Conservation (phyloP, 2,329 filamentous ascomycete genomes). For the Stemphylium vesicarium region DNA sequence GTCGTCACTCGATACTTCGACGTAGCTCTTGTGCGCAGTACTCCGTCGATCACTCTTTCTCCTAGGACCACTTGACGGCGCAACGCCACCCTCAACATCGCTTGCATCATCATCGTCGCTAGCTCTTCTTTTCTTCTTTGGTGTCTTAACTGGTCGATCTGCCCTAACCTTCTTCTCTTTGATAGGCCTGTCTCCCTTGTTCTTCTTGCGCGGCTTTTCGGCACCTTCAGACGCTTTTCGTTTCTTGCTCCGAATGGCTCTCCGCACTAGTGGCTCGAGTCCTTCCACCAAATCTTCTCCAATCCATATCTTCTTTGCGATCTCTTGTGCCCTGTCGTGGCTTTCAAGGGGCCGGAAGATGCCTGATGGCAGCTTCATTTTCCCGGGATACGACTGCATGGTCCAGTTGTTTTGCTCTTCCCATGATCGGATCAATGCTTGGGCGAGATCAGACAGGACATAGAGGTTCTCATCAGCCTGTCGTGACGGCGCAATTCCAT, state of each 20-base stretch:
- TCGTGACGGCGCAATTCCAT: conserved; percentile 69
- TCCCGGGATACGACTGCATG: conserved; percentile 81
- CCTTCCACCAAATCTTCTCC: conserved; percentile 75
- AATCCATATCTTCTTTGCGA: conserved; percentile 84
- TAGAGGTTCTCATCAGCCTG: conserved; percentile 74
- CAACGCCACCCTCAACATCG: conserved; percentile 27
- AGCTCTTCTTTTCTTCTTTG: conserved; percentile 43
- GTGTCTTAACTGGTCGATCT: conserved; percentile 45
- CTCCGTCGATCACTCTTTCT: conserved; percentile 52
- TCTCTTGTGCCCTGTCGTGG: conserved; percentile 80
- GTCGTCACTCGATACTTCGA: conserved; percentile 53
- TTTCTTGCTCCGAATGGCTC: conserved; percentile 67
- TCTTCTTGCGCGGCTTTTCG: conserved; percentile 45
- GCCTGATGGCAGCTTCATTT: conserved; percentile 78
- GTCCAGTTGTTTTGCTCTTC: conserved; percentile 86
- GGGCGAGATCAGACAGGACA: conserved; percentile 84
- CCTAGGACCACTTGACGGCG: conserved; percentile 50
- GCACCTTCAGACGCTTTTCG: conserved; percentile 39
- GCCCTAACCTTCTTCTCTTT: conserved; percentile 43
- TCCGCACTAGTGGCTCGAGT: conserved; percentile 78
- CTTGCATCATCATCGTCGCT: conserved; percentile 46
- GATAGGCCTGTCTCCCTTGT: conserved; percentile 34
- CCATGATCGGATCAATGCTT: conserved; percentile 81
- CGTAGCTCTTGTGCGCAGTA: conserved; percentile 52
- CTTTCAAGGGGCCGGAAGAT: conserved; percentile 78